These are phyloP conservation scores for Citrus mangshanensis DNA, from an alignment of 345 rosid species.

Conservation along the genomic window DNA sequence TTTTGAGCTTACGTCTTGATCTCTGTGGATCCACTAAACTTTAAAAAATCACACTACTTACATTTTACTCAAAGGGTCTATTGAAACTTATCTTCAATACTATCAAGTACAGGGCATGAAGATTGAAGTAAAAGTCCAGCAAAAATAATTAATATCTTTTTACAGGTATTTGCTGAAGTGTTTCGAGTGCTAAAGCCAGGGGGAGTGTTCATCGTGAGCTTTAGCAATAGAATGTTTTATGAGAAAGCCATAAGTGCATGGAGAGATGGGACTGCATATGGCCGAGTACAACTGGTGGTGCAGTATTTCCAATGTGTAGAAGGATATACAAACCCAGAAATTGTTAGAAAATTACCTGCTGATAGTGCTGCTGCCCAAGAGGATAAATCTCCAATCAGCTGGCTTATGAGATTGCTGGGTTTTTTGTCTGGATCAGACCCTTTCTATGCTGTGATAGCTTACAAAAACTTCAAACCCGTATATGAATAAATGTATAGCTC, in stretches of 20 bases:
- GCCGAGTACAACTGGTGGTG: constrained; percentile 65
- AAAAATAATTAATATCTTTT: too few species aligned
- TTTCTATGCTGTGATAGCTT: constrained; percentile 80
- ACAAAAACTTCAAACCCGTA: constrained; percentile 77
- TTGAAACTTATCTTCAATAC: background rate
- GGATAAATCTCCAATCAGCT: constrained; percentile 34
- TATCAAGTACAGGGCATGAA: background rate
- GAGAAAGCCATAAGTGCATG: constrained; percentile 81
- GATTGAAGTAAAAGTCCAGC: background rate
- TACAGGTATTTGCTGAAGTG: constrained; percentile 45
- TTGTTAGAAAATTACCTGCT: constrained; percentile 45
- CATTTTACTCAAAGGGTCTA: background rate
- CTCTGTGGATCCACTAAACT: background rate
- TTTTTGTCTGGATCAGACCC: constrained; percentile 65
- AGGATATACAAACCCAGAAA: constrained; percentile 74
- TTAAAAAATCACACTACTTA: too few species aligned
- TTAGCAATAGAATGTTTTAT: constrained; percentile 87
- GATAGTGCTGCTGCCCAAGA: constrained; percentile 10
- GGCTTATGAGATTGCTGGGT: constrained; percentile 53
- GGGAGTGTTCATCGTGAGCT: constrained; percentile 75
- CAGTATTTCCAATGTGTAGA: constrained; percentile 74
- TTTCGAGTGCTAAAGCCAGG: constrained; percentile 75
- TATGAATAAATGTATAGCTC: constrained; percentile 31
- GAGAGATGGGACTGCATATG: constrained; percentile 77
- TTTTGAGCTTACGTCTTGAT: background rate